Evolutionary conservation across 768 basidiomycete species (phyloP).

Genomic region (Tylopilus sp.): DNA sequence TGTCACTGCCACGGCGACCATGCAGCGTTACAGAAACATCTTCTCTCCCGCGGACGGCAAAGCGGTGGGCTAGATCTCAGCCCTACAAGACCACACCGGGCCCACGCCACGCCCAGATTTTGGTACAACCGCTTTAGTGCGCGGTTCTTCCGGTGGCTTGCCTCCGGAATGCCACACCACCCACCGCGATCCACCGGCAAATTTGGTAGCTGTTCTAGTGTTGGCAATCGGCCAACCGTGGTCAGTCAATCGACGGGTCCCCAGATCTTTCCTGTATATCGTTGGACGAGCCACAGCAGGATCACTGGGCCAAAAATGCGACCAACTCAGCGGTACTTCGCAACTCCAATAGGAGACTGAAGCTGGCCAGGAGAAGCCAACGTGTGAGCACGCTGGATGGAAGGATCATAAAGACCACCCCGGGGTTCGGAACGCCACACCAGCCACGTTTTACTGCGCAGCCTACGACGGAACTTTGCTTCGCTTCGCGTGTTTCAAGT

Average conservation of each 20-base stretch:
- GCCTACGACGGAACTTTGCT: neutral
- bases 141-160: too few species aligned
- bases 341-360: neutral
- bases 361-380: neutral
- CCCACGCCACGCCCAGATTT: too few species aligned
- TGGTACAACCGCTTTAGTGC: too few species aligned
- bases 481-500: conserved; percentile 1
- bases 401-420: neutral
- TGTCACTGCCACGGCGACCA: too few species aligned
- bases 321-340: too few species aligned
- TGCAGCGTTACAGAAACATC: too few species aligned
- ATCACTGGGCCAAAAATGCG: neutral
- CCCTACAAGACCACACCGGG: too few species aligned
- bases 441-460: neutral
- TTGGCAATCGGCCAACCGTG: neutral
- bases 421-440: neutral
- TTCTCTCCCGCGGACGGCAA: too few species aligned
- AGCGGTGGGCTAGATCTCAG: too few species aligned
- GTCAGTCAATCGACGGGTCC: neutral
- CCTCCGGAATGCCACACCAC: too few species aligned
- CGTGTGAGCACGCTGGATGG: neutral
- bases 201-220: neutral
- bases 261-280: neutral
- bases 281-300: neutral
- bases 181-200: neutral